Evolutionary conservation across 1,139 yeast species (phyloP), one percentile per base, ranked within the genome.

Genomic region (Saccharomyces hybrid): DNA sequence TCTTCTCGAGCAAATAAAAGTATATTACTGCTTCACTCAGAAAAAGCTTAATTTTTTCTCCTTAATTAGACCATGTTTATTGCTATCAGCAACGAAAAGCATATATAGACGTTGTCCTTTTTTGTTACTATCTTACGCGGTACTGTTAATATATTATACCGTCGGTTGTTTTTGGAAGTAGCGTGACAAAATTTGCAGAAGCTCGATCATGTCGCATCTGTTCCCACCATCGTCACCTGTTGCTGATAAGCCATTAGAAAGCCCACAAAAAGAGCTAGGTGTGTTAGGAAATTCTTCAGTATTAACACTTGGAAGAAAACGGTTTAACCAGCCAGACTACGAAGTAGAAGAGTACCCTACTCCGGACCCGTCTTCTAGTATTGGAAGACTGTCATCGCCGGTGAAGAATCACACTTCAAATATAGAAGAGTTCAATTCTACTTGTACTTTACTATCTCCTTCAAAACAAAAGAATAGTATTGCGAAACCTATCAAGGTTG

Each of bases 281-380:
- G 13, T 3, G 3, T 3, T 38, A 7, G n/a, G 5, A 5, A 38
- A 16, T 1, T 16, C 44, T 8, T 38, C 25, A 9, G 25, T 38
- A 16, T 16, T 38, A 38, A 38, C 44, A 14, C 46, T 41, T 25
- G 51, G 32, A 41, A 31, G 56, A 16, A 23, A 27, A 19, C 51
- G 38, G n/a, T 32, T 25, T 6, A 46, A 28, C 5, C 47, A 46
- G 3, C 23, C 23, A 19, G 23, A 19, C 23, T 19, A 2, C 19
- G 53, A 47, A 16, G 51, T 31, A 9, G 62, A 50, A 16, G 59
- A 57, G 9, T 66, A 62, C 48, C 83, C 83, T 11, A 79, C 84
- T 0, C 84, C 84, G 5, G 75, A 78, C 58, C 83, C 84, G 0
- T 80, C 84, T 0, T 80, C 84, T 2, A 73, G 80, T 26, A 61